Conservation (phyloP, 345 rosid genomes). For the Eucalyptus marginata region DNA sequence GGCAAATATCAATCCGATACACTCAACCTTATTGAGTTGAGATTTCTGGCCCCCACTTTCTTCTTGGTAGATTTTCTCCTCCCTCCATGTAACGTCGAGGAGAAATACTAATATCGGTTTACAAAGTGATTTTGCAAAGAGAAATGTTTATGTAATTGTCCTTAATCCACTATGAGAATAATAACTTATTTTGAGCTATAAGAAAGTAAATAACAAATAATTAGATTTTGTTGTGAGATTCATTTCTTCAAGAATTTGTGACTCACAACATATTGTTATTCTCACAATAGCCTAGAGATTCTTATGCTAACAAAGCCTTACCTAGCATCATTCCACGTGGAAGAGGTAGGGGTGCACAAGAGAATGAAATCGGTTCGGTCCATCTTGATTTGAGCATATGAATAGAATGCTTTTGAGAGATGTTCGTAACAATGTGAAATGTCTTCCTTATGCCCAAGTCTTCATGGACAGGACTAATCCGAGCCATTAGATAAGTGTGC, state of each 20-base stretch:
- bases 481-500: background rate
- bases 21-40: background rate
- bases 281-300: no score
- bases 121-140: no score
- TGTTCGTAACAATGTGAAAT: background rate
- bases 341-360: background rate
- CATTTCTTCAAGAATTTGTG: fast-evolving
- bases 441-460: background rate
- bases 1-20: background rate
- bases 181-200: no score
- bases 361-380: background rate
- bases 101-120: no score
- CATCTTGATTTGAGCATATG: background rate
- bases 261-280: fast-evolving
- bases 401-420: background rate
- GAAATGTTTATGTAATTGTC: no score
- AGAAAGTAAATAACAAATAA: no score
- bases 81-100: background rate
- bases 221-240: no score
- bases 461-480: background rate
- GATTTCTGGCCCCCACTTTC: background rate
- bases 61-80: background rate
- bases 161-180: no score
- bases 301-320: fast-evolving
- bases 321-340: background rate